Evolutionary conservation across 805 yeast genomes (phyloP), one percentile per base, ranked within the genome.

Genomic region (Candida montana): DNA sequence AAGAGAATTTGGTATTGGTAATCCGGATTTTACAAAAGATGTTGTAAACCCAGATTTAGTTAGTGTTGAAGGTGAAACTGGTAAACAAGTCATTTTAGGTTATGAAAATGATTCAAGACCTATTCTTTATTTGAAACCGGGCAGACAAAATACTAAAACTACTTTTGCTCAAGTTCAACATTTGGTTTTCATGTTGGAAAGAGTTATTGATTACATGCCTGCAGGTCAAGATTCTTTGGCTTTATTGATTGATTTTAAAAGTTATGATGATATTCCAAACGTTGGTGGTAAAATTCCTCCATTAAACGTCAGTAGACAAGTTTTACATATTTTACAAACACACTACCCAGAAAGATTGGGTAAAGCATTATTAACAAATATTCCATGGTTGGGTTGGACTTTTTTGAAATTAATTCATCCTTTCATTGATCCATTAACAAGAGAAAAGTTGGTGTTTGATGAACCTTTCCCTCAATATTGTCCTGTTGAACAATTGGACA

Each of bases 271-370:
- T 42, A 71, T 66, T 15, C 83, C 86, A 42, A 72, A 40, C 18
- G 50, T 42, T 2, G 41, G 69, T 66, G 75, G 82, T 42, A 87
- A 84, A 58, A 77, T 88, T 42, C 98, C 98, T n/a, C 88, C 96
- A 2, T 70, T 91, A 33, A 74, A 83, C 39, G 84, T 80, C 15
- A 97, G 96, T 28, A 82, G 90, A 59, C 95, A 89, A 64, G 98
- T 91, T 26, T 72, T 93, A 51, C 87, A 84, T 61, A 93, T 93
- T 59, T 69, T 93, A 53, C 99, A 93, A 65, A 89, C 95, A 11
- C 99, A 93, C 63, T 93, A 93, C 61, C 99, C 99, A 4, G 99
- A 93, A 62, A 77, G 99, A 55, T 71, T 93, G 45, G 99, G 99
- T 31, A 83, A 82, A 58, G 97, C 97, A 0, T 71, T 90, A 36